These are phyloP conservation scores for Chaetomium cochliodes DNA, from an alignment of 495 filamentous ascomycete species.

Conservation along the genomic window DNA sequence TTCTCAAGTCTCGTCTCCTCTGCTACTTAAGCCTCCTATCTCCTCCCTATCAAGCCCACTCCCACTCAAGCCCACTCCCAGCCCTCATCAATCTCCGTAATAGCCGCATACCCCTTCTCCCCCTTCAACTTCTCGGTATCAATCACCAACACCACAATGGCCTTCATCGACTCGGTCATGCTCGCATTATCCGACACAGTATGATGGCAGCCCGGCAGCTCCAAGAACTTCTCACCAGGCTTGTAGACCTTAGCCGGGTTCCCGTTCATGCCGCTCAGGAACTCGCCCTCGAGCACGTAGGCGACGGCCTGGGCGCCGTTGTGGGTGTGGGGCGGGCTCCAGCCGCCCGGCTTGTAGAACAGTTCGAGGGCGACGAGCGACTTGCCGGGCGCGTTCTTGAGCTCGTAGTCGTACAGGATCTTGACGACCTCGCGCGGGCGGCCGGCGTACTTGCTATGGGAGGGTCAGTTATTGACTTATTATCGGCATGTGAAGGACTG, in stretches of 20 bases:
- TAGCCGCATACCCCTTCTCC: slow-evolving; percentile 20
- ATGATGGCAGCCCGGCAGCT: slow-evolving; percentile 22
- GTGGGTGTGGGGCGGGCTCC: slow-evolving; percentile 17
- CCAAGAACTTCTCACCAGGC: slow-evolving; percentile 12
- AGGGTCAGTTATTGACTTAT: not conserved
- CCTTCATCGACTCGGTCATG: slow-evolving; percentile 15
- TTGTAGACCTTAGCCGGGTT: slow-evolving; percentile 13
- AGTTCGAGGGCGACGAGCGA: slow-evolving; percentile 23
- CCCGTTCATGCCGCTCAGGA: slow-evolving; percentile 23
- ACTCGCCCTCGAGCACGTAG: slow-evolving; percentile 21
- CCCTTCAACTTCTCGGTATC: slow-evolving; percentile 16
- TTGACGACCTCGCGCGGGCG: slow-evolving; percentile 16
- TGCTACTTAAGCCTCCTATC: too few relatives aligned
- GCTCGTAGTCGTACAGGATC: slow-evolving; percentile 24
- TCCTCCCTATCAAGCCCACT: too few relatives aligned
- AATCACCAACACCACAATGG: slow-evolving; percentile 19
- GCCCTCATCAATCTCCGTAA: slow-evolving; percentile 21
- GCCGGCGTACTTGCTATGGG: slow-evolving; percentile 8
- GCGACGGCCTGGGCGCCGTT: slow-evolving; percentile 20
- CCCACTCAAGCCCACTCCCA: slow-evolving; percentile 10
- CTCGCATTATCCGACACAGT: slow-evolving; percentile 22
- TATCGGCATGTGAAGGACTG: too few relatives aligned
- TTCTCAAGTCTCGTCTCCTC: not conserved
- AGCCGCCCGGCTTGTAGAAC: slow-evolving; percentile 11
- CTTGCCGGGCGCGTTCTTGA: slow-evolving; percentile 22